These are phyloP conservation scores for Chlorella sp. DNA, from an alignment of 139 green algal genomes.

Conservation along the genomic window DNA sequence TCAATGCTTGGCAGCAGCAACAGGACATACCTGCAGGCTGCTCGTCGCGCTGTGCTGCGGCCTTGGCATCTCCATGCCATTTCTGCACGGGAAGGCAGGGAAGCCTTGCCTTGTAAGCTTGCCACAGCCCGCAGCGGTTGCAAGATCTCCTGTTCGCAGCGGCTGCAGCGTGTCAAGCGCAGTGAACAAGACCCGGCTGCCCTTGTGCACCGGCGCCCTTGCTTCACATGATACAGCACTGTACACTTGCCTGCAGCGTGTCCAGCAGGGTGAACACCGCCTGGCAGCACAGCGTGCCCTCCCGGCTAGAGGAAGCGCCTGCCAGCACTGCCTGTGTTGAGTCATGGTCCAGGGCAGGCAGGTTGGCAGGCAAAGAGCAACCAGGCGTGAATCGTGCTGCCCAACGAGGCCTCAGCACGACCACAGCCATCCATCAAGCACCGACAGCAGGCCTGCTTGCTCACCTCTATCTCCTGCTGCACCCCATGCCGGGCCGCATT, in stretches of 20 bases:
- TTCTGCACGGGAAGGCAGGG: slow-evolving; percentile 5
- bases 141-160: no score
- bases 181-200: no score
- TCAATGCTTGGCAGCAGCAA: no score
- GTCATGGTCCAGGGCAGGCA: no score
- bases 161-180: no score
- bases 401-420: no score
- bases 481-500: slow-evolving; percentile 17
- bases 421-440: slow-evolving; percentile 1
- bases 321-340: slow-evolving; percentile 54
- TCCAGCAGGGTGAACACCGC: slow-evolving; percentile 91
- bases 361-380: no score
- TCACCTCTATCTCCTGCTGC: slow-evolving; percentile 26
- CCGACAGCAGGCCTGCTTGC: slow-evolving; percentile 32
- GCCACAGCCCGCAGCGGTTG: no score
- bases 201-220: no score
- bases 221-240: no score
- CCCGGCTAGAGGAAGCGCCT: slow-evolving; percentile 33
- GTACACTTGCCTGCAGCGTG: slow-evolving; percentile 50
- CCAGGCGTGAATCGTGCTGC: no score
- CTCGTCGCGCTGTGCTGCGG: not conserved
- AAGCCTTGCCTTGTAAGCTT: no score
- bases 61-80: slow-evolving; percentile 69
- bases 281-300: slow-evolving; percentile 74
- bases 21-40: not conserved